Evolutionary conservation across 2,329 filamentous ascomycete genomes (phyloP).

Genomic region (Colletotrichum magnum): DNA sequence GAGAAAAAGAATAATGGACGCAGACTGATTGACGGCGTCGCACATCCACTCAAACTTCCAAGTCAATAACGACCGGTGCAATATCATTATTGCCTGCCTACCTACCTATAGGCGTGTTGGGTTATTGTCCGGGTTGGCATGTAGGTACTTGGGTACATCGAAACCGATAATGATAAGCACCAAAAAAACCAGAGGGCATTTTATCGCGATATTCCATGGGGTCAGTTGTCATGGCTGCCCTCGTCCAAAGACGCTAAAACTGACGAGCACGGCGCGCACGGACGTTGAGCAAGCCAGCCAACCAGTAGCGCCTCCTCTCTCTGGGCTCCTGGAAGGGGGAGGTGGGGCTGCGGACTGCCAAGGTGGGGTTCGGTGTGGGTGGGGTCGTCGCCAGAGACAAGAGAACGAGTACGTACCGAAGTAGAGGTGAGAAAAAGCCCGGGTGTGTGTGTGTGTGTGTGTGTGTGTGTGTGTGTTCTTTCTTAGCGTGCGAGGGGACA

Average conservation of each 20-base stretch:
- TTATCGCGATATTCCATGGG: neutral
- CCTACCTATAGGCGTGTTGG: neutral
- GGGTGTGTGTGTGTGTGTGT: neutral
- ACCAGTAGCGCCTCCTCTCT: conserved; percentile 1
- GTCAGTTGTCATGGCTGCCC: neutral
- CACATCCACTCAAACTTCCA: too few relatives aligned
- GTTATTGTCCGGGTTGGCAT: neutral
- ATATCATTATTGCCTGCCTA: too few relatives aligned
- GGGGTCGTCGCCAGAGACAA: too few relatives aligned
- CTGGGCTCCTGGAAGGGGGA: neutral
- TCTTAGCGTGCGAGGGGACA: conserved; percentile 32
- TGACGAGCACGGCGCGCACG: conserved; percentile 37
- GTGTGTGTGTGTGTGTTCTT: conserved; percentile 1
- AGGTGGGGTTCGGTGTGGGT: too few relatives aligned
- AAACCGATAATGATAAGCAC: neutral
- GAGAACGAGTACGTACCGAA: too few relatives aligned
- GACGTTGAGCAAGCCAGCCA: conserved; percentile 31
- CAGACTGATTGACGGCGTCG: conserved; percentile 1
- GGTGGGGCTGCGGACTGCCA: neutral
- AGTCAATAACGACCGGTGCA: too few relatives aligned
- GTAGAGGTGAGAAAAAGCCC: neutral
- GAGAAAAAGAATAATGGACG: conserved; percentile 11
- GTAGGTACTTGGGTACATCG: neutral
- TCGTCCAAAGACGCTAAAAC: conserved; percentile 27
- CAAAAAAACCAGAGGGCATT: neutral